Evolutionary conservation across 2,329 filamentous ascomycete genomes (phyloP), one percentile per base, ranked within the genome.

Genomic region (Trichoderma sp.): DNA sequence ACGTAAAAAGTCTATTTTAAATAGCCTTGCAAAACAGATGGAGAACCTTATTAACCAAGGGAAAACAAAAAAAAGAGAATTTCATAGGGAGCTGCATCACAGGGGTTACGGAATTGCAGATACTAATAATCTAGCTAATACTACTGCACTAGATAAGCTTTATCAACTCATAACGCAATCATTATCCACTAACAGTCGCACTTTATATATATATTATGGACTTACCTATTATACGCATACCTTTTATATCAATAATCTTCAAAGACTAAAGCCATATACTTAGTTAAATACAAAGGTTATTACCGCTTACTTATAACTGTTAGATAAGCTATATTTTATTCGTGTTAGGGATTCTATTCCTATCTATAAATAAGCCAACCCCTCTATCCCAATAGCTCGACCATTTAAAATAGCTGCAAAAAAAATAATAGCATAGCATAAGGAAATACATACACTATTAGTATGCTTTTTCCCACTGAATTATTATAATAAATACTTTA

Each of bases 271-370:
- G 37, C 37, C 22, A 57, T 29, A 13, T 45, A 56, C 19, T 8
- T 59, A 39, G 42, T 29, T 68, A 5, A 63, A 19, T 42, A 25
- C 50, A 17, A n/a, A 50, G 39, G 48, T 48, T 25, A 58, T 65
- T 4, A 13, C 65, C n/a, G 56, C 68, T 32, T 70, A 54, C 37
- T 54, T 70, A 52, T 56, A 69, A 17, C 22, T 71, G n/a, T 70
- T 63, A 29, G 57, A 68, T 19, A 71, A 67, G 42, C 37, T 67
- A 12, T 10, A 56, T 9, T 71, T 59, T 39, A 29, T 70, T 17
- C 48, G 45, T n/a, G 50, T 70, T 50, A n/a, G n/a, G 57, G 65
- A 22, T 67, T 71, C 58, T n/a, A 45, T 70, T 29, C 63, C 63
- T 6, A 61, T 68, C 27, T 37, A 71, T 42, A 17, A 52, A 45